Conservation (phyloP, 495 filamentous ascomycete species). For the Diplogelasinospora grovesii region DNA sequence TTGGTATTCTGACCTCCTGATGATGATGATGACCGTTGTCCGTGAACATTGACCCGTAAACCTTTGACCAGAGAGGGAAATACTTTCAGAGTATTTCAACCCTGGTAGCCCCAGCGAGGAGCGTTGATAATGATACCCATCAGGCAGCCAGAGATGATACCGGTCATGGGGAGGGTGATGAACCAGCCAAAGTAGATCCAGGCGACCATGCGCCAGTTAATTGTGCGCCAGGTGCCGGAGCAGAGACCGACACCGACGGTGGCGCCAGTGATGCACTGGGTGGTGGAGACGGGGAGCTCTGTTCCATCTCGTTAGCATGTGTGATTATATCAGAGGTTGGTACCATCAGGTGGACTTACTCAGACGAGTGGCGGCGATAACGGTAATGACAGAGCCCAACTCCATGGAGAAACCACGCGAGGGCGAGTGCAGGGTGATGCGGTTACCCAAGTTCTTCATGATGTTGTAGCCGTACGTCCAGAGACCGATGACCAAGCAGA, state of each 20-base stretch:
- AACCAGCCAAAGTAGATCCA: conserved; percentile 55
- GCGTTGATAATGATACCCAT: conserved; percentile 55
- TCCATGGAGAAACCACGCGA: conserved; percentile 64
- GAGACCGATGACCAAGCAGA: conserved; percentile 52
- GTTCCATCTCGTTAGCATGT: no score
- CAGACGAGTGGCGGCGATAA: conserved; percentile 58
- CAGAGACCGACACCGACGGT: conserved; percentile 57
- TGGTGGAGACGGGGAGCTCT: conserved; percentile 52
- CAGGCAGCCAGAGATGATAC: conserved; percentile 48
- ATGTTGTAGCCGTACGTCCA: conserved; percentile 71
- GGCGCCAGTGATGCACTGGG: conserved; percentile 56
- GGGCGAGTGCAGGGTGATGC: conserved; percentile 61
- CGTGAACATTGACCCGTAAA: no score
- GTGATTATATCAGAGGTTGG: not conserved
- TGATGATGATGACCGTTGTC: no score
- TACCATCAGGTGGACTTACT: conserved; percentile 20
- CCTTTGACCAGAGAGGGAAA: no score
- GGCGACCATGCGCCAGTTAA: conserved; percentile 55
- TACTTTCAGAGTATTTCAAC: no score
- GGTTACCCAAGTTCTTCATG: conserved; percentile 62
- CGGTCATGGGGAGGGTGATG: conserved; percentile 50
- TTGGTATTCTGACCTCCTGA: no score
- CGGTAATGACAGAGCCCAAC: conserved; percentile 61
- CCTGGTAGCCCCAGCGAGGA: conserved; percentile 35
- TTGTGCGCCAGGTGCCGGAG: conserved; percentile 47